A percentile compares a stretch with the other conserved stretches of the same genome.
Conservation (phyloP, 805 yeast genomes). For the Barnettozyma pratensis region DNA sequence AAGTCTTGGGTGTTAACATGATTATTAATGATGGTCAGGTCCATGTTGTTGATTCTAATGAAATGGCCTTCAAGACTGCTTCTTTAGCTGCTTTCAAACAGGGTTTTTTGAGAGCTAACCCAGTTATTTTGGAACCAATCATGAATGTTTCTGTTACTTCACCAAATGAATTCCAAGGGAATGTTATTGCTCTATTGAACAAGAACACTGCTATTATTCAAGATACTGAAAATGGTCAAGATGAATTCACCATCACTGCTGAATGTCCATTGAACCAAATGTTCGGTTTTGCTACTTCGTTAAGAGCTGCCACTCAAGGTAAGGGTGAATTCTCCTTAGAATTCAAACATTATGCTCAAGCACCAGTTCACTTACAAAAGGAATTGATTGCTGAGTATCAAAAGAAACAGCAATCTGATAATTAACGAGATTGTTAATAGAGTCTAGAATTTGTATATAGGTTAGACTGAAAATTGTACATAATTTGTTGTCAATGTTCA, state of each 20-base stretch:
- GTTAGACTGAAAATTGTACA: not conserved
- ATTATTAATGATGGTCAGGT: slow-evolving; percentile 94
- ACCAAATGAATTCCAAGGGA: slow-evolving; percentile 94
- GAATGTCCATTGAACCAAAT: slow-evolving; percentile 95
- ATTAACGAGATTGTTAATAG: not conserved
- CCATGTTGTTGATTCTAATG: slow-evolving; percentile 96
- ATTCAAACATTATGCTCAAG: slow-evolving; percentile 87
- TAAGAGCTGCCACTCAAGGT: slow-evolving; percentile 97
- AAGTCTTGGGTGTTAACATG: slow-evolving; percentile 90
- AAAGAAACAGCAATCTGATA: slow-evolving; percentile 35
- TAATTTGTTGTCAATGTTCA: not conserved
- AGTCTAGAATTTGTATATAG: not conserved
- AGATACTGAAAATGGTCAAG: slow-evolving; percentile 91
- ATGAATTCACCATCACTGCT: slow-evolving; percentile 88
- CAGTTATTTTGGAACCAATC: slow-evolving; percentile 92
- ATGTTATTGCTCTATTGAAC: slow-evolving; percentile 85
- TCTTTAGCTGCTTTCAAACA: slow-evolving; percentile 88
- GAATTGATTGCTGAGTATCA: slow-evolving; percentile 82
- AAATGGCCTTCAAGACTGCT: slow-evolving; percentile 91
- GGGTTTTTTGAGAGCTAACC: slow-evolving; percentile 78
- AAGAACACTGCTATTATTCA: slow-evolving; percentile 87
- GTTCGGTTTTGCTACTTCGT: slow-evolving; percentile 93
- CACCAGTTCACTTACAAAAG: slow-evolving; percentile 84
- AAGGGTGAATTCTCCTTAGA: slow-evolving; percentile 97
- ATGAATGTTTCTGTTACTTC: slow-evolving; percentile 93